Evolutionary conservation across 768 basidiomycete species (phyloP).

Genomic region (Glaciozyma martinii): DNA sequence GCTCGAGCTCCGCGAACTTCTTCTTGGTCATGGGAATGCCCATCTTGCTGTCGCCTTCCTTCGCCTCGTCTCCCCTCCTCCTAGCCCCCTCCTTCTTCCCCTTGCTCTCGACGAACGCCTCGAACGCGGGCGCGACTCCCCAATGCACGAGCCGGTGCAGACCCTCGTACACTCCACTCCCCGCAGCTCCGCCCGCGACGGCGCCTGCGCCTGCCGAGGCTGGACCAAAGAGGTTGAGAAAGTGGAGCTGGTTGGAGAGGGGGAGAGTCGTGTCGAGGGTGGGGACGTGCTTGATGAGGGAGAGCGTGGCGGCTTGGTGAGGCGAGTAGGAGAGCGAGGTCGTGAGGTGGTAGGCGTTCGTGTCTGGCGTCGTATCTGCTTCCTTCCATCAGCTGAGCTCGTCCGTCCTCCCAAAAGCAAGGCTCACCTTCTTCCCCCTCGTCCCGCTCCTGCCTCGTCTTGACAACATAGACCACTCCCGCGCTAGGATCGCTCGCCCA

Average conservation of each 20-base stretch:
- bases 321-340: slow-evolving; percentile 69
- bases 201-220: slow-evolving; percentile 29
- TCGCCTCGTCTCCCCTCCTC: slow-evolving; percentile 21
- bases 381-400: neutral
- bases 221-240: slow-evolving; percentile 66
- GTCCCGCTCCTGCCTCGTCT: slow-evolving; percentile 63
- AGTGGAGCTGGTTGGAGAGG: slow-evolving; percentile 75
- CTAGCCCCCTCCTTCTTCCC: slow-evolving; percentile 44
- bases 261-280: slow-evolving; percentile 72
- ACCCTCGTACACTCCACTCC: slow-evolving; percentile 69
- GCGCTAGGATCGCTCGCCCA: slow-evolving; percentile 63
- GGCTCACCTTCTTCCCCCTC: slow-evolving; percentile 32
- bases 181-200: slow-evolving; percentile 39
- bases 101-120: slow-evolving; percentile 85
- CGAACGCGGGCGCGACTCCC: slow-evolving; percentile 96
- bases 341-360: slow-evolving; percentile 37
- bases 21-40: slow-evolving; percentile 97
- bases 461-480: slow-evolving; percentile 72
- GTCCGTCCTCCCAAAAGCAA: neutral
- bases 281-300: slow-evolving; percentile 79
- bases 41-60: slow-evolving; percentile 44
- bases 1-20: slow-evolving; percentile 95
- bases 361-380: slow-evolving; percentile 2
- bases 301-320: slow-evolving; percentile 72
- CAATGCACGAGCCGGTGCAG: slow-evolving; percentile 88